Evolutionary conservation across 164 flowering plant species (phyloP).

Genomic region (Stephania cephalantha): DNA sequence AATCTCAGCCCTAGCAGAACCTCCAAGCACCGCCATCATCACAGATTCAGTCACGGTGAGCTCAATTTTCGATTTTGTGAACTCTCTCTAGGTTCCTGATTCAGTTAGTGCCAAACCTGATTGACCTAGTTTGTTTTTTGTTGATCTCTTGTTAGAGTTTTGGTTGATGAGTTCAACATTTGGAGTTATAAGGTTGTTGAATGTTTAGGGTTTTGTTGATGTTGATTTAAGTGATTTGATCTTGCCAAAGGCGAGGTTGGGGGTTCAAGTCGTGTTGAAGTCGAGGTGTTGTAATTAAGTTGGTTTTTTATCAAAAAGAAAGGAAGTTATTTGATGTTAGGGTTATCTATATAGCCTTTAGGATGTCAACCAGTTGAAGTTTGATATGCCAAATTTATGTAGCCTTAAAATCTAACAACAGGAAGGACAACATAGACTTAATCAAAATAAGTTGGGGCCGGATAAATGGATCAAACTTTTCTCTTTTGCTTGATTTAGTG

Average conservation of each 20-base stretch:
- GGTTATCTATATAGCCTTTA: not conserved
- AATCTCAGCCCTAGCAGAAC: not conserved
- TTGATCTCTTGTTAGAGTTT: not conserved
- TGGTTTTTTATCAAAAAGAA: no score
- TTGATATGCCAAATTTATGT: not conserved
- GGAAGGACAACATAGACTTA: no score
- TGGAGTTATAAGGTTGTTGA: not conserved
- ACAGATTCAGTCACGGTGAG: not conserved
- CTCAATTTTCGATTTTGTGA: not conserved
- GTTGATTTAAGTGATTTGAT: not conserved
- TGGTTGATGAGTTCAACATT: not conserved
- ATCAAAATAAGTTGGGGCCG: no score
- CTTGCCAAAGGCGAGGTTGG: no score
- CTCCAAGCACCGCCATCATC: constrained; percentile 4
- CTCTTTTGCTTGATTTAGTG: no score
- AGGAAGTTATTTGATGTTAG: not conserved
- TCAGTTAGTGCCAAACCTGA: no score
- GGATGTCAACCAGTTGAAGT: not conserved
- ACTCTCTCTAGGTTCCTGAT: no score
- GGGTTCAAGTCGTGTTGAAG: no score
- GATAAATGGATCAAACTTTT: no score
- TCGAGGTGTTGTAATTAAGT: no score
- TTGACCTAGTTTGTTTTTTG: not conserved
- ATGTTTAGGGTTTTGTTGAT: not conserved
- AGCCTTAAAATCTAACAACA: not conserved